Base-by-base conservation (phyloP, 306 rosid genomes). In the Citrullus amarus region DNA sequence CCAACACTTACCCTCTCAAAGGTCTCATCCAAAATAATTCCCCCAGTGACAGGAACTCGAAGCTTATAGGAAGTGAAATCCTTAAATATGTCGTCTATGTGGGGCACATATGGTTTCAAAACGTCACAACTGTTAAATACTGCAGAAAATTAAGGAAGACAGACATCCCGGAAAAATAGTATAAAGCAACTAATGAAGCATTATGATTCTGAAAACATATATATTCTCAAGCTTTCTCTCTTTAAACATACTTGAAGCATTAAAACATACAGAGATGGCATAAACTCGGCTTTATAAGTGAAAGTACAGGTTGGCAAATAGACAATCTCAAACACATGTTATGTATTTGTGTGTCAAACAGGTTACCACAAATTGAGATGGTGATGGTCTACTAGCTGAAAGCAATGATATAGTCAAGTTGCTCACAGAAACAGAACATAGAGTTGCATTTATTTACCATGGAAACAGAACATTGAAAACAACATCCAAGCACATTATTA, bases 51-150 rank as follows among this genome's bases (percentile, higher is more conserved):
- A 34, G 99, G 99, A 71, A 95, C 99, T 48, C 96, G 93, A 80
- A 95, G 96, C 87, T 95, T 95, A 84, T 92, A 95, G 71, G 99
- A 95, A 78, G 96, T 92, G 84, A 95, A 95, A 88, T 95, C 99
- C 89, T 95, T 95, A 63, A 91, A 95, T 84, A 92, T 95, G 82
- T 92, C 97, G 75, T 95, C 99, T 59, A 95, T 89, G 78, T 95
- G 97, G 62, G 93, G 90, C 55, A 92, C 99, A 84, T 95, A 95
- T 22, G 99, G 99, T 87, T 84, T 95, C 77, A 95, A 90, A 85
- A 92, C 97, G 54, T 95, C 99, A 81, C 99, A 95, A 71, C 90
- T 88, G 80, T 89, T 95, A 82, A 95, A 95, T 86, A 95, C 99
- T 95, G 80, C 46, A 80, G 73, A 63, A 80, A 56, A 81, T 88